Conservation (phyloP, 257 asterid species). For the Gardenia jasminoides region DNA sequence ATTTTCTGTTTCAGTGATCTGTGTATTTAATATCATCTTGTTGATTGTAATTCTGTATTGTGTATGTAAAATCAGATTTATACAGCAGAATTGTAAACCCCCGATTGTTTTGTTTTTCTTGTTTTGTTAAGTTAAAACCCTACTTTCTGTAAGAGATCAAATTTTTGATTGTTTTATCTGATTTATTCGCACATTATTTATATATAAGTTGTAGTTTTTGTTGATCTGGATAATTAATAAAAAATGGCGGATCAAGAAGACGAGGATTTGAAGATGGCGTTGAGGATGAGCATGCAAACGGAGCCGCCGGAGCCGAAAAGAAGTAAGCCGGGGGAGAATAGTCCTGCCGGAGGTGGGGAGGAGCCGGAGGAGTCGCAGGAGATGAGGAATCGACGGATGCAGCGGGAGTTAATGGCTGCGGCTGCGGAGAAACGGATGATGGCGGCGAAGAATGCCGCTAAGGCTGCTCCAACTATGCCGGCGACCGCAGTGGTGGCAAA, state of each 20-base stretch:
- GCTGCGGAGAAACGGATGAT: constrained; percentile 96
- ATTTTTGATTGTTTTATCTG: neutral
- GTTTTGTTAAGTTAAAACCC: constrained; percentile 8
- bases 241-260: constrained; percentile 76
- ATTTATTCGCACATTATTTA: constrained; percentile 6
- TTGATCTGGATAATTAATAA: neutral
- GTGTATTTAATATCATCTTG: neutral
- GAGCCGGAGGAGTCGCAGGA: constrained; percentile 52
- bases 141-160: neutral
- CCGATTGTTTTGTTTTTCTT: neutral
- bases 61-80: neutral
- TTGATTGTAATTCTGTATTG: neutral
- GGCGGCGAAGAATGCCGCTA: constrained; percentile 32
- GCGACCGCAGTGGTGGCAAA: constrained; percentile 26
- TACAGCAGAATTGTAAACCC: neutral
- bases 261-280: constrained; percentile 66
- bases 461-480: constrained; percentile 13
- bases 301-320: constrained; percentile 95
- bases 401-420: constrained; percentile 93
- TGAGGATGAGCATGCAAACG: constrained; percentile 64
- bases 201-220: neutral
- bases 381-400: constrained; percentile 45
- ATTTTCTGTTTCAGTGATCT: no score
- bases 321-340: constrained; percentile 70
- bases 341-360: constrained; percentile 36